These are phyloP conservation scores for Diaporthe sp. DNA, from an alignment of 2,329 filamentous ascomycete species.

Conservation along the genomic window DNA sequence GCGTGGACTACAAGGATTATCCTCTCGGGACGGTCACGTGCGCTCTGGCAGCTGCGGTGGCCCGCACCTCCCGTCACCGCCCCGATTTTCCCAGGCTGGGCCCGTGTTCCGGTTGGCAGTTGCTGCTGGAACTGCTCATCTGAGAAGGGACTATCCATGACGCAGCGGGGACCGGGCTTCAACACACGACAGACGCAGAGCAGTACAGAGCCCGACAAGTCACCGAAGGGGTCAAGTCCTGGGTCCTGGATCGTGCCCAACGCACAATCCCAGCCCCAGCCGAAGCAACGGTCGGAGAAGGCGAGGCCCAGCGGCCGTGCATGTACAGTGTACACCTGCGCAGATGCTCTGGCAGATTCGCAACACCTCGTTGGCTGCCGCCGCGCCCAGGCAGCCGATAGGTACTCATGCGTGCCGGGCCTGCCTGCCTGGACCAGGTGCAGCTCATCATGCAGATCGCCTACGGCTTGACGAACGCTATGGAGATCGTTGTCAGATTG, in stretches of 20 bases:
- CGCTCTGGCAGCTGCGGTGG: slow-evolving; percentile 33
- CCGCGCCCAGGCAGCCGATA: slow-evolving; percentile 8
- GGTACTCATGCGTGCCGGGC: slow-evolving; percentile 17
- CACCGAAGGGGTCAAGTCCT: neutral
- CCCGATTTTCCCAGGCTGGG: slow-evolving; percentile 36
- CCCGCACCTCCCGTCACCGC: slow-evolving; percentile 34
- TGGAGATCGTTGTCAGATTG: neutral
- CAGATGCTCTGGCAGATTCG: slow-evolving; percentile 12
- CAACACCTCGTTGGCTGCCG: neutral
- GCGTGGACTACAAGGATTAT: slow-evolving; percentile 31
- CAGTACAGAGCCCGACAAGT: neutral
- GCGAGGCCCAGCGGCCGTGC: slow-evolving; percentile 17
- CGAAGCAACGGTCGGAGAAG: slow-evolving; percentile 23
- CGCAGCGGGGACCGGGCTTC: slow-evolving; percentile 27
- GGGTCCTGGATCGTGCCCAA: slow-evolving; percentile 16
- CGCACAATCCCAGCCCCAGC: slow-evolving; percentile 13
- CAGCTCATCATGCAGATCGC: slow-evolving; percentile 30
- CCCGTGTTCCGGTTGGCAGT: slow-evolving; percentile 39
- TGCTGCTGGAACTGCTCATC: slow-evolving; percentile 18
- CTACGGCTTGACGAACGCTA: slow-evolving; percentile 18
- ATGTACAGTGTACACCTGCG: slow-evolving; percentile 3
- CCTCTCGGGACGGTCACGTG: slow-evolving; percentile 37
- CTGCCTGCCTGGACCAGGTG: slow-evolving; percentile 28
- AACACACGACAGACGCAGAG: neutral
- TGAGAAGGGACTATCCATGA: slow-evolving; percentile 38